Percentiles rank a stretch among this genome's conserved stretches.
Conservation (phyloP, 2,329 filamentous ascomycete species). For the Phialophora verrucosa region DNA sequence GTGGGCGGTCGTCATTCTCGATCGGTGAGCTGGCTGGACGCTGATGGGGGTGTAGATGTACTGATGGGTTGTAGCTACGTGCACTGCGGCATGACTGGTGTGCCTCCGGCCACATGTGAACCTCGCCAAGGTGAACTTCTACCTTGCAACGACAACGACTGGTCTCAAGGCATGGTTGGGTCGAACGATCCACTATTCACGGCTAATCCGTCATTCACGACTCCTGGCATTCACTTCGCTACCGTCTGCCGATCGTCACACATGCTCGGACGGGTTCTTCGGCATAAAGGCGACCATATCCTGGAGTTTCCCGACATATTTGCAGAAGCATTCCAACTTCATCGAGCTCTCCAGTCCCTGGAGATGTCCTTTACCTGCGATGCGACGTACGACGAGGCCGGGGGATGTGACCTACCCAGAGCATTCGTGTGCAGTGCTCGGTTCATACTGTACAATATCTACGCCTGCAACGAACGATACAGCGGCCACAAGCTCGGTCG, state of each 20-base stretch:
- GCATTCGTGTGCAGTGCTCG: slow-evolving; percentile 14
- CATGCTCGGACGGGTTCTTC: slow-evolving; percentile 43
- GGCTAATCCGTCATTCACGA: slow-evolving; percentile 32
- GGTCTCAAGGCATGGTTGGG: slow-evolving; percentile 42
- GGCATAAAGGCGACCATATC: slow-evolving; percentile 27
- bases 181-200: slow-evolving; percentile 41
- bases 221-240: slow-evolving; percentile 42
- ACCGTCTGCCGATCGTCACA: slow-evolving; percentile 45
- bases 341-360: slow-evolving; percentile 14
- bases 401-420: slow-evolving; percentile 4
- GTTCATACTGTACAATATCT: slow-evolving; percentile 16
- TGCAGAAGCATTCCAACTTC: slow-evolving; percentile 14
- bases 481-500: slow-evolving; percentile 1
- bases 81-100: slow-evolving; percentile 36
- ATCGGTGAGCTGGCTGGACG: slow-evolving; percentile 40
- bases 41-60: not conserved
- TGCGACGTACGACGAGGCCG: not conserved
- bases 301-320: slow-evolving; percentile 11
- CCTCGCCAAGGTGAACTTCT: slow-evolving; percentile 41
- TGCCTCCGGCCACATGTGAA: slow-evolving; percentile 41
- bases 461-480: slow-evolving; percentile 23
- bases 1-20: slow-evolving; percentile 46
- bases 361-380: not conserved
- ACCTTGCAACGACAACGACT: slow-evolving; percentile 41
- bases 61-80: slow-evolving; percentile 31